These are phyloP conservation scores for Catenaria anguillulae DNA, from an alignment of 371 early-diverging fungal genomes.

Conservation along the genomic window DNA sequence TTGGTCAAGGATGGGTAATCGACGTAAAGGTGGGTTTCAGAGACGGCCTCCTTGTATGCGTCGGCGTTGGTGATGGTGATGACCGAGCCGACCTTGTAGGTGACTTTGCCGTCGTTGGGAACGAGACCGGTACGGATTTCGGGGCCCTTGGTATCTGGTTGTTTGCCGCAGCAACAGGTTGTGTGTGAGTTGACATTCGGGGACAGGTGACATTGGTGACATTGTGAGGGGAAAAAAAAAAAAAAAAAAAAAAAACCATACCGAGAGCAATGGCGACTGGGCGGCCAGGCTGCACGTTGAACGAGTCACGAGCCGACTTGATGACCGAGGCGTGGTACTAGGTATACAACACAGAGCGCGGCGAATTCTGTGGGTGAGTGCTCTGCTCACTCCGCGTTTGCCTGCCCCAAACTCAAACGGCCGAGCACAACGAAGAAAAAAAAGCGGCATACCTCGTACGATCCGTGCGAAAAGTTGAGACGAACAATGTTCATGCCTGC, in stretches of 20 bases:
- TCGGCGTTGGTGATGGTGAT: conserved; percentile 74
- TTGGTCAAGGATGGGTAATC: conserved; percentile 76
- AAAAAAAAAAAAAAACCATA: too few relatives aligned
- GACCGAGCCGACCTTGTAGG: conserved; percentile 41
- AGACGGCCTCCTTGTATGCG: conserved; percentile 42
- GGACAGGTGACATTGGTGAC: too few relatives aligned
- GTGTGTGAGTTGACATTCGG: not conserved
- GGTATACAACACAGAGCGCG: too few relatives aligned
- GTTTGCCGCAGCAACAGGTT: too few relatives aligned
- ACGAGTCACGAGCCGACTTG: conserved; percentile 51
- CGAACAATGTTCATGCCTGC: conserved; percentile 95
- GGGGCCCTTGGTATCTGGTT: conserved; percentile 52
- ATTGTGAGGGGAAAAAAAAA: too few relatives aligned
- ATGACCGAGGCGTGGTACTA: conserved; percentile 78
- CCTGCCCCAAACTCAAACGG: too few relatives aligned
- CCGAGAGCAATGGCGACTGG: conserved; percentile 75
- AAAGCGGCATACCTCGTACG: conserved; percentile 40
- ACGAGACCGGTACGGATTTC: conserved; percentile 71
- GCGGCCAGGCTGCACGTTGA: conserved; percentile 28
- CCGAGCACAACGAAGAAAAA: too few relatives aligned
- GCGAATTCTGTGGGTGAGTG: too few relatives aligned
- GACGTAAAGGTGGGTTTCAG: conserved; percentile 57
- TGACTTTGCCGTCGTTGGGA: conserved; percentile 39
- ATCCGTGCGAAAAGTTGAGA: conserved; percentile 89
- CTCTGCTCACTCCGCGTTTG: too few relatives aligned